Evolutionary conservation across 1,284 basidiomycete species (phyloP).

Genomic region (Cutaneotrichosporon sp.): DNA sequence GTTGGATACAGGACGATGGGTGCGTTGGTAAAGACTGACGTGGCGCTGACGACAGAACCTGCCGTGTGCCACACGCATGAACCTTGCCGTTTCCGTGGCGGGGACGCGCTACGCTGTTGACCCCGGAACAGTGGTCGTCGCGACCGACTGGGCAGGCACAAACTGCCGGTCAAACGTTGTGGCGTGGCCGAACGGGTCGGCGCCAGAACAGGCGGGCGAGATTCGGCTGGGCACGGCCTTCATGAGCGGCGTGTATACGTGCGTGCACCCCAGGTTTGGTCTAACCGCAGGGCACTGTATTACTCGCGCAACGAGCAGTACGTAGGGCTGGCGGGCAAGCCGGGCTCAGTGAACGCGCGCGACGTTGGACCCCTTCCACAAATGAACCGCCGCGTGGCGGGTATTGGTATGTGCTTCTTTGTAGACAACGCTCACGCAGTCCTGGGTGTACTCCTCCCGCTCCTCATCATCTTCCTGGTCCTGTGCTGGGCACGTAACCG

Average conservation of each 20-base stretch:
- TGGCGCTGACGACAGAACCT: constrained; percentile 27
- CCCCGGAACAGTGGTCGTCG: constrained; percentile 26
- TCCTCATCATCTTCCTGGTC: constrained; percentile 30
- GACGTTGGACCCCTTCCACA: neutral
- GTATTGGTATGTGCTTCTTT: constrained; percentile 13
- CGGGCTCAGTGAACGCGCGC: constrained; percentile 28
- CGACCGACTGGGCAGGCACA: constrained; percentile 19
- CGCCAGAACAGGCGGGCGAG: constrained; percentile 33
- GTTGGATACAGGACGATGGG: neutral
- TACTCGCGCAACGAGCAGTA: constrained; percentile 27
- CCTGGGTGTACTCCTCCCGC: constrained; percentile 32
- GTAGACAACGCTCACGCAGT: constrained; percentile 16
- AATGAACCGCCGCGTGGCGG: constrained; percentile 1
- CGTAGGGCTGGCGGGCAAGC: constrained; percentile 43
- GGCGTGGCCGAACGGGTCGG: constrained; percentile 36
- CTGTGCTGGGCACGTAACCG: constrained; percentile 35
- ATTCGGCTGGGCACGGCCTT: constrained; percentile 44
- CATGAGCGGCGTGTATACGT: constrained; percentile 42
- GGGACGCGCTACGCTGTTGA: constrained; percentile 31
- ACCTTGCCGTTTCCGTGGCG: constrained; percentile 30
- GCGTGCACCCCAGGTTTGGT: constrained; percentile 8
- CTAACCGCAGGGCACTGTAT: constrained; percentile 32
- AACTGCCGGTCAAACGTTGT: constrained; percentile 40
- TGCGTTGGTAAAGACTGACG: neutral
- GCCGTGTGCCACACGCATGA: constrained; percentile 36